Evolutionary conservation across 2,329 filamentous ascomycete species (phyloP), one percentile per base, ranked within the genome.

Genomic region (Penicillium sp.): DNA sequence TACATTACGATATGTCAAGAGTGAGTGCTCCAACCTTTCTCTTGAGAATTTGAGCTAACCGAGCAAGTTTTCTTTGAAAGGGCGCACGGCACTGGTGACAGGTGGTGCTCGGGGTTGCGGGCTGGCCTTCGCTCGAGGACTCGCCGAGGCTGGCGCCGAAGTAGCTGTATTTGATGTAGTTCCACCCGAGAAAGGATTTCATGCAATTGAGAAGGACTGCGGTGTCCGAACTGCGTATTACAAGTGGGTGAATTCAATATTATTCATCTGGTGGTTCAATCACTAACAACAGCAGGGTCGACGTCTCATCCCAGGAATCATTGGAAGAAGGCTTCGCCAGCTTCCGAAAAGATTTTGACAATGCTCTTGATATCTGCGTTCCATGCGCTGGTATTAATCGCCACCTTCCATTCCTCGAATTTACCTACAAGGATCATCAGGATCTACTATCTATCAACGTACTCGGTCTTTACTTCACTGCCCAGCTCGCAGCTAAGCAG

Each of bases 121-220:
- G 2, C 70, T 81, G 3, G 73, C 75, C 7, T 78, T 79, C 57
- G 77, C 75, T 3, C 64, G 75, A 52, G 78, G 75, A 2, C 72
- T 80, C 0, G 77, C 77, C 19, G 78, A 80, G 66, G 77, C 75
- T 19, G 78, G 77, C 2, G 78, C 77, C 8, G 68, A 79, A 55
- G 68, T 80, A 16, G 77, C 75, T 15, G 70, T 81, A 39, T 80
- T 80, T 58, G 78, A 82, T 59, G 65, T 81, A 15, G 77, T 80
- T 50, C 68, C 72, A 21, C 78, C 72, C 0, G 70, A 69, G 0
- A 57, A 68, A 0, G 74, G 65, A 9, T 79, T 81, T 44, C 63
- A 75, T 43, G 69, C 72, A 5, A 75, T 81, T 23, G 68, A 73
- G 19, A 75, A 74, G 27, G 73, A 75, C 4, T 76, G 70, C 51